phyloP scores from a whole-genome alignment of 148 eudicot species.

The Camellia lanceoleosa region DNA sequence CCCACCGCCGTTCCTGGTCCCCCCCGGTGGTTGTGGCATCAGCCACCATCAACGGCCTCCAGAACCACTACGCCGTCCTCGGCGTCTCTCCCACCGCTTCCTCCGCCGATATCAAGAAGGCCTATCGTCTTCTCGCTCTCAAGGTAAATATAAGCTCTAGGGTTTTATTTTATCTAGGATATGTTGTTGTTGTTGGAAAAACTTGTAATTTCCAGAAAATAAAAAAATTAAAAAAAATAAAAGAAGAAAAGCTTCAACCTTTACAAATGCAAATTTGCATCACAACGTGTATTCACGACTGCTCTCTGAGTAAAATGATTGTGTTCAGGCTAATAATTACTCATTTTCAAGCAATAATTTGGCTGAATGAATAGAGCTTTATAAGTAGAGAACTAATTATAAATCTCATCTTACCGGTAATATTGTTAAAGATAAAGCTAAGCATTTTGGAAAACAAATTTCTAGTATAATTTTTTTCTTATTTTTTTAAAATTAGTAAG shows the following conservation, averaged over 20 bases:
- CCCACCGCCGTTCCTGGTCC: constrained; percentile 20
- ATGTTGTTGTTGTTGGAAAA: not conserved
- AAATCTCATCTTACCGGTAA: not conserved
- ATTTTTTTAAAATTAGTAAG: not conserved
- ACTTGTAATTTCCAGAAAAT: no score
- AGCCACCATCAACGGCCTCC: constrained; percentile 30
- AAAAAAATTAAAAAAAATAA: not conserved
- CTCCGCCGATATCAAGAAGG: constrained; percentile 62
- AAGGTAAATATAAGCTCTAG: constrained; percentile 37
- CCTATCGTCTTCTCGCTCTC: constrained; percentile 81
- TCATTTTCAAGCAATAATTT: not conserved
- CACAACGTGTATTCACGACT: not conserved
- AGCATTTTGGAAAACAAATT: not conserved
- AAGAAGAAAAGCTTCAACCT: not conserved
- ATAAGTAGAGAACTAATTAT: not conserved
- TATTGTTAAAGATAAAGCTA: not conserved
- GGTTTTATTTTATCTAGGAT: not conserved
- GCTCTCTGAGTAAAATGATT: not conserved
- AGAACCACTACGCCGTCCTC: constrained; percentile 61
- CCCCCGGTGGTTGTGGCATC: constrained; percentile 23
- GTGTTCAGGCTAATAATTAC: no score
- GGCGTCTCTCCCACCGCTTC: constrained; percentile 68
- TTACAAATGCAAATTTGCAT: not conserved
- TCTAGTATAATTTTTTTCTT: no score
- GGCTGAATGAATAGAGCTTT: not conserved